These are phyloP conservation scores for Melampsora occidentalis DNA, from an alignment of 1,284 basidiomycete species.

Conservation along the genomic window DNA sequence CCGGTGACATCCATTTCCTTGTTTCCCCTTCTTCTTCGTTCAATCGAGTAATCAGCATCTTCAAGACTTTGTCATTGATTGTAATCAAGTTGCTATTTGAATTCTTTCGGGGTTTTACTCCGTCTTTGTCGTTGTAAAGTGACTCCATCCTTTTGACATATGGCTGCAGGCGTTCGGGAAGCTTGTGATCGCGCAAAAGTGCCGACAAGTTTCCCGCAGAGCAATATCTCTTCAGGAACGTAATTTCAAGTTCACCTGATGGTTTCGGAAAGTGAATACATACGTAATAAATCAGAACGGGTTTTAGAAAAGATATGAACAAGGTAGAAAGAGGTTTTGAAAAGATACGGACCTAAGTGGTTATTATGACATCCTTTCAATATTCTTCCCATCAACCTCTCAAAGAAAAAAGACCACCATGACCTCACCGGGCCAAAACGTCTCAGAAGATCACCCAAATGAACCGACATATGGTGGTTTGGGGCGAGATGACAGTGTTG, in stretches of 20 bases:
- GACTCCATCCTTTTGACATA: not conserved
- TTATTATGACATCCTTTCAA: slow-evolving; percentile 23
- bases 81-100: too few species aligned
- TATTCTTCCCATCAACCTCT: too few species aligned
- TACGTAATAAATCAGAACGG: not conserved
- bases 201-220: slow-evolving; percentile 2
- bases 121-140: not conserved
- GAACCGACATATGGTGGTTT: not conserved
- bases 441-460: slow-evolving; percentile 1
- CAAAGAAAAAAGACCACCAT: slow-evolving; percentile 7
- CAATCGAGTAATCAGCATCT: too few species aligned
- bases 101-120: too few species aligned
- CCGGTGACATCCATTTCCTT: too few species aligned
- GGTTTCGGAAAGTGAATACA: not conserved
- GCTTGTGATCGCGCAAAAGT: not conserved
- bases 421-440: not conserved
- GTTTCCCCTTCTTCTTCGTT: too few species aligned
- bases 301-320: not conserved
- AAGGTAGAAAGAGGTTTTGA: too few species aligned
- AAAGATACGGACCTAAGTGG: slow-evolving; percentile 7
- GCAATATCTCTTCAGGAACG: not conserved
- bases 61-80: too few species aligned
- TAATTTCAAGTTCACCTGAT: slow-evolving; percentile 21
- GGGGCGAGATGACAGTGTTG: not conserved
- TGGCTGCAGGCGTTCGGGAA: not conserved